phyloP scores from a whole-genome alignment of 441 rosid species.

The Syzygium malaccense region DNA sequence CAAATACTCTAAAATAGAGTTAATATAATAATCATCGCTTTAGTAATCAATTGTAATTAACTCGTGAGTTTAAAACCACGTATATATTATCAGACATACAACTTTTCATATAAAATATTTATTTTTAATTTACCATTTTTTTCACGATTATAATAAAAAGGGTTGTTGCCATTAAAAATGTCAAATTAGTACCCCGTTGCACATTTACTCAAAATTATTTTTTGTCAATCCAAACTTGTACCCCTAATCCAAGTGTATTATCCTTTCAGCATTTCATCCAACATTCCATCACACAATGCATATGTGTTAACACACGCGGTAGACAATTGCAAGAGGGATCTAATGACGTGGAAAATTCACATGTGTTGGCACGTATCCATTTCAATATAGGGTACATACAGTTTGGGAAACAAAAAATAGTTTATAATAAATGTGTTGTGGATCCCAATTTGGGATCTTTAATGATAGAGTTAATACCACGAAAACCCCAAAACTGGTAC shows the following conservation, averaged over 20 bases:
- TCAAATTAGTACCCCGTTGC: neutral
- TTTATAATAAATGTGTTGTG: too few species aligned
- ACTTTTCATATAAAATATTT: neutral
- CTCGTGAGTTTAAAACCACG: neutral
- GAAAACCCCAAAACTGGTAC: too few species aligned
- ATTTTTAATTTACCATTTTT: neutral
- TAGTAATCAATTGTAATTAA: neutral
- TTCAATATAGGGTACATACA: too few species aligned
- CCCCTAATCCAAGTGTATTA: neutral
- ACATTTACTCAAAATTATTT: neutral
- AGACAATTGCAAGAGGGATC: neutral
- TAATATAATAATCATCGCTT: neutral
- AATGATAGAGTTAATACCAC: too few species aligned
- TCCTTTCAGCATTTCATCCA: accelerated
- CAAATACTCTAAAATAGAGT: neutral
- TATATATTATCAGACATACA: neutral
- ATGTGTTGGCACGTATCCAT: neutral
- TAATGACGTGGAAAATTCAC: neutral
- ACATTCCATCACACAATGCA: neutral
- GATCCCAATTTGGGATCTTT: too few species aligned
- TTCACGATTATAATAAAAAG: neutral
- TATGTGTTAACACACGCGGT: accelerated
- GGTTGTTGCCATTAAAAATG: neutral
- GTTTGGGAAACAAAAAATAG: neutral
- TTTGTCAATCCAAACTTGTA: neutral